These are phyloP conservation scores for Tetraselmis chui DNA, from an alignment of 139 green algal genomes.

Conservation along the genomic window DNA sequence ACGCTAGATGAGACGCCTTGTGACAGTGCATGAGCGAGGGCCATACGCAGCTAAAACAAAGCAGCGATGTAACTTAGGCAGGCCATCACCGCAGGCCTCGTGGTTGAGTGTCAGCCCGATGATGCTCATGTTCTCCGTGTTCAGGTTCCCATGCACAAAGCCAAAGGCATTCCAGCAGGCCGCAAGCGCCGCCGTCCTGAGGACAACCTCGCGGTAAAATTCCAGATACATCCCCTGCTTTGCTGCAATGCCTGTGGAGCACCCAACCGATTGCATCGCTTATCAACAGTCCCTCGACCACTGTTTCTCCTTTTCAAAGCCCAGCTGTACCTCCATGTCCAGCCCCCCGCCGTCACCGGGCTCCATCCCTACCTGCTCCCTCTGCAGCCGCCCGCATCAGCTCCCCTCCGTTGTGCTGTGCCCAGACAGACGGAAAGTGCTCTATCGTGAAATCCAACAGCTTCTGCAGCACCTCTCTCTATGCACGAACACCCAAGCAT, in stretches of 20 bases:
- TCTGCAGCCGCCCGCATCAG: background rate
- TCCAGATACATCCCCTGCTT: conserved; percentile 1
- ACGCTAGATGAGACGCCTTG: no score
- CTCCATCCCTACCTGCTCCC: background rate
- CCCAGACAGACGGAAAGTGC: background rate
- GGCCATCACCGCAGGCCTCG: no score
- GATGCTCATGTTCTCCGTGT: conserved; percentile 12
- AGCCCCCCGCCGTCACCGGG: background rate
- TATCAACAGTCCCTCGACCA: no score
- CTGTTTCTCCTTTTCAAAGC: no score
- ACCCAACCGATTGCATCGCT: background rate
- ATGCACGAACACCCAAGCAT: no score
- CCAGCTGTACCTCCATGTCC: background rate
- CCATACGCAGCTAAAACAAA: no score
- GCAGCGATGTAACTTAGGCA: no score
- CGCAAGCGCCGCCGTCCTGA: conserved; percentile 1
- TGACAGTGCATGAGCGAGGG: no score
- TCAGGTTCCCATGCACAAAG: conserved; percentile 7
- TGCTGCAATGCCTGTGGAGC: background rate
- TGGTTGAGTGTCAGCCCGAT: background rate
- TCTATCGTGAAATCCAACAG: conserved; percentile 8
- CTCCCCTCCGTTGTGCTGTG: background rate
- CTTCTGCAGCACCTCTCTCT: background rate
- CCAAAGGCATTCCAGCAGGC: background rate
- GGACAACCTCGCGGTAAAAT: conserved; percentile 1